Base-by-base conservation (phyloP, 2,329 filamentous ascomycete species). In the Leptographium radiaticola region DNA sequence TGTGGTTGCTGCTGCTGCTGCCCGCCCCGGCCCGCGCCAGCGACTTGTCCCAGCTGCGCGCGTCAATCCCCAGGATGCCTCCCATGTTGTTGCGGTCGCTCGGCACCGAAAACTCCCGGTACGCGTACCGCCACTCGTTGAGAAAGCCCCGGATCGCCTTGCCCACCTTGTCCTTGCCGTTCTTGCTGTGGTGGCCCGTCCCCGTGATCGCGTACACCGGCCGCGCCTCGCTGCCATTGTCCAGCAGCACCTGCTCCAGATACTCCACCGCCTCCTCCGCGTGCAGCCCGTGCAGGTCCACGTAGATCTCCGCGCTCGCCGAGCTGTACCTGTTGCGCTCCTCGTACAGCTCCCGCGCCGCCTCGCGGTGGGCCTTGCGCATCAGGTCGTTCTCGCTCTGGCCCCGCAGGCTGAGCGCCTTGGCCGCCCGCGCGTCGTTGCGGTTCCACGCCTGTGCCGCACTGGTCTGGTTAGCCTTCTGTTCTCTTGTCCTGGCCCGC, bases 381-480 rank as follows among this genome's bases (percentile, higher is more conserved):
- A 98, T 98, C 40, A 94, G 77, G 61, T 95, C 89, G 63, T 98
- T 97, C 71, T 98, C 93, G 61, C 88, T 93, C 70, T 97, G 93
- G 13, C 93, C 93, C 34, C 93, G 86, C 47, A 97, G 80, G 63
- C 89, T 95, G 50, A 97, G 79, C 36, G 91, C 91, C 72, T 97
- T 97, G 57, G 93, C 93, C 18, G 93, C 91, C 58, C 93, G 84
- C 43, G 93, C 91, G 67, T 98, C 93, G 63, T 96, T 97, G 55
- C 93, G 86, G 66, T 97, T 96, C 91, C 93, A 98, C 25, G 93
- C 93, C 76, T 97, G 91, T 10, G 91, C 91, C 60, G 93, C 93
- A 68, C 90, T 94, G 55, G 6, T 20, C 20, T n/a, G 7, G 9
- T 25, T 25, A 8, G 6, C n/a, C 20, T 6, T 25, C 18, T 44